Conservation (phyloP, 306 rosid genomes). For the Trichosanthes cucumerina region DNA sequence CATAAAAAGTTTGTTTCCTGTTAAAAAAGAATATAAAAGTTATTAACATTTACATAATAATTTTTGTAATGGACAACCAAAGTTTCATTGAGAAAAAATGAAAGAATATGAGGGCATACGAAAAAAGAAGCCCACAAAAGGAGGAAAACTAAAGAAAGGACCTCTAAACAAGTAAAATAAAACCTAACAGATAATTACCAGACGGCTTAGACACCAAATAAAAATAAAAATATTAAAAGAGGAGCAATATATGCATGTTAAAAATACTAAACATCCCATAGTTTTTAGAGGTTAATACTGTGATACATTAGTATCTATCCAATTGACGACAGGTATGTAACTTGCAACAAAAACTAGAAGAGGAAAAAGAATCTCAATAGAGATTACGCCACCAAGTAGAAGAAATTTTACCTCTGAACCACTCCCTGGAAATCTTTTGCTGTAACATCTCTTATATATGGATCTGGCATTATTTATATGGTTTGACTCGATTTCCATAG, state of each 20-base stretch:
- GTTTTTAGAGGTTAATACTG: neutral
- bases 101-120: too few relatives aligned
- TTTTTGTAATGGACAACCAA: too few relatives aligned
- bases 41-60: neutral
- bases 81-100: too few relatives aligned
- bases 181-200: too few relatives aligned
- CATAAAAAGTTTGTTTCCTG: too few relatives aligned
- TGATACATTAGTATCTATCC: neutral
- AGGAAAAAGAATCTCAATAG: neutral
- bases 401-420: conserved; percentile 70
- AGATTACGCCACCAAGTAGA: conserved; percentile 6
- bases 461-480: conserved; percentile 70
- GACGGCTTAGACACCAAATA: too few relatives aligned
- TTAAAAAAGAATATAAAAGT: neutral
- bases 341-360: neutral
- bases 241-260: neutral
- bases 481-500: conserved; percentile 70
- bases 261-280: neutral
- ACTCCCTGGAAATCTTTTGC: conserved; percentile 61
- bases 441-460: conserved; percentile 74
- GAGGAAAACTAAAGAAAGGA: too few relatives aligned
- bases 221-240: neutral
- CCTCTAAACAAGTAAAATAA: too few relatives aligned
- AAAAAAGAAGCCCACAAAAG: too few relatives aligned
- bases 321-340: neutral